Evolutionary conservation across 768 basidiomycete species (phyloP), one percentile per base, ranked within the genome.

Genomic region (Amanita pseudoporphyria): DNA sequence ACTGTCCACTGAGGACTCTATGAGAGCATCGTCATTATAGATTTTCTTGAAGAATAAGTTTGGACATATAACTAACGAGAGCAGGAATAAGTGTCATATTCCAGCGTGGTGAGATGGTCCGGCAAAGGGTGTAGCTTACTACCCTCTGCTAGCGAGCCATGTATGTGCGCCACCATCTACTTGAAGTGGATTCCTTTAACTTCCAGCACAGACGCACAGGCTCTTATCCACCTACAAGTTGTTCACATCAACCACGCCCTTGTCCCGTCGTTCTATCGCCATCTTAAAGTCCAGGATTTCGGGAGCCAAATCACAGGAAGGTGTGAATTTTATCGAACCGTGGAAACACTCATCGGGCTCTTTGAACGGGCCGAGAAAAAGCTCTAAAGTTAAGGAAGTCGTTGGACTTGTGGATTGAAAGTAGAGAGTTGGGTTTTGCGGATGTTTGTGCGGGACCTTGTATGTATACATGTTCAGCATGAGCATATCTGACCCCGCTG

Each of bases 21-120:
- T 61, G 89, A 91, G 61, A 87, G 84, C 58, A 85, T 79, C 0
- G 80, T 88, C 30, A 84, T 90, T 52, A 61, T 89, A 51, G 85
- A 87, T 39, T 92, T 75, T 58, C 67, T 92, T 38, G 81, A 89
- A 67, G 85, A 88, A 83, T 87, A 53, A 24, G 74, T 67, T 13
- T 10, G n/a, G n/a, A 3, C 31, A 22, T 45, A 19, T 33, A 18
- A 31, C 5, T 21, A 14, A 33, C 14, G n/a, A 46, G 14, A 22
- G 13, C n/a, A 3, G 13, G 6, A 3, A 19, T 21, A 22, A 7
- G 24, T 6, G 19, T 35, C 32, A 19, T 49, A 22, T 30, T 36
- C 31, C 43, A 39, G 33, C 24, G 5, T 33, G 13, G 38, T 40
- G 5, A 16, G 61, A 3, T 71, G 71, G 3, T 75, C 71, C 9